Evolutionary conservation across 441 rosid species (phyloP).

Genomic region (Erodium chrysanthum): DNA sequence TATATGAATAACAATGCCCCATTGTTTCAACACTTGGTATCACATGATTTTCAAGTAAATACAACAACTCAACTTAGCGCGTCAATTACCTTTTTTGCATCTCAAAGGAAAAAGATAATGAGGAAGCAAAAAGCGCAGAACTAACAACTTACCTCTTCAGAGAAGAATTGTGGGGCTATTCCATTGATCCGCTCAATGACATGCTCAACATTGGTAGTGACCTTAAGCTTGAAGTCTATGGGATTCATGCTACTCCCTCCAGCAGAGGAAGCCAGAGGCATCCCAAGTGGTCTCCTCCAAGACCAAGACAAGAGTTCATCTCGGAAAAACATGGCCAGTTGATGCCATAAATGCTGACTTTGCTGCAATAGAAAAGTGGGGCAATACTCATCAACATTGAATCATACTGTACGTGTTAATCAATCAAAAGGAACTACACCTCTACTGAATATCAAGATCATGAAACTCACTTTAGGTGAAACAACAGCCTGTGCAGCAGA

Average conservation of each 20-base stretch:
- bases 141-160: slow-evolving; percentile 66
- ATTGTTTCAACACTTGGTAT: too few species aligned
- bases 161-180: slow-evolving; percentile 63
- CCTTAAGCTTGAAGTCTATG: slow-evolving; percentile 62
- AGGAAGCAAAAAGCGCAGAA: background rate
- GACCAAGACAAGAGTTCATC: slow-evolving; percentile 93
- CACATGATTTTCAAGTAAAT: too few species aligned
- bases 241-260: slow-evolving; percentile 41
- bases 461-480: slow-evolving; percentile 30
- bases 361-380: slow-evolving; percentile 41
- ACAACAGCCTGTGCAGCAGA: slow-evolving; percentile 89
- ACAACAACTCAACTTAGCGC: too few species aligned
- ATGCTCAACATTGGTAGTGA: slow-evolving; percentile 63
- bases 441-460: slow-evolving; percentile 1
- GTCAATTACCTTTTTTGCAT: too few species aligned
- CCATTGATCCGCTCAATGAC: slow-evolving; percentile 66
- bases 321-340: slow-evolving; percentile 90
- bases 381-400: background rate
- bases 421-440: too few species aligned
- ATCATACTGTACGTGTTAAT: too few species aligned
- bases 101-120: background rate
- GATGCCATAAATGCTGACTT: slow-evolving; percentile 82
- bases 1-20: too few species aligned
- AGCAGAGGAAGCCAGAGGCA: slow-evolving; percentile 34
- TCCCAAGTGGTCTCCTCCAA: slow-evolving; percentile 79